Evolutionary conservation across 2,329 filamentous ascomycete genomes (phyloP), one percentile per base, ranked within the genome.

Genomic region (Botrytis galanthina): DNA sequence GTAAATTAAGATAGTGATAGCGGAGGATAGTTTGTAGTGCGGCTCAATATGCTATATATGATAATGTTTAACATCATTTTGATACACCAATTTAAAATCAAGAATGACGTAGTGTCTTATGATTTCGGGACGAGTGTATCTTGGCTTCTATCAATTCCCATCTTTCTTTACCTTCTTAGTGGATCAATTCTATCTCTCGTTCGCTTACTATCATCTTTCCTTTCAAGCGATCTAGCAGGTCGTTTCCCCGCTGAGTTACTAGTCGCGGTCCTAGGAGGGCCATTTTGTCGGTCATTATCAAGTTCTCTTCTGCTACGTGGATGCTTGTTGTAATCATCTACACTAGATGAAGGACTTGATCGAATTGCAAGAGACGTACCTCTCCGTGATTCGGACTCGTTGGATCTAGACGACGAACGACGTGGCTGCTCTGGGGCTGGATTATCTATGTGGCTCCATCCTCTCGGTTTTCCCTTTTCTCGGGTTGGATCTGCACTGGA

Each of bases 21-120:
- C 14, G 9, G 14, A 4, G 2, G 26, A 37, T 0, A 16, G 1
- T 14, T 0, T 26, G 1, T 4, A 26, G 10, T 37, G 9, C 22
- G 0, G 14, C 20, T 3, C 3, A n/a, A n/a, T 16, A 16, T 0
- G 35, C 9, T 16, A 4, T n/a, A 37, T 37, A 61, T n/a, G 20
- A 39, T 29, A 4, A 29, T 16, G 0, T 29, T 16, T 37, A 3
- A 22, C 4, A 37, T 32, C 4, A 3, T 14, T 61, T 14, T 20
- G 6, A 37, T 37, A 1, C 22, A 5, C 26, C 59, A 8, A 61
- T 59, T 32, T 10, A 3, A 18, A 59, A 20, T 32, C 16, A 1
- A 9, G 3, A 32, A 35, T 20, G 8, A 59, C 7, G 1, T 0
- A 18, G 54, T 59, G 7, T 35, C 8, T 35, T 10, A 35, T 1